Conservation (phyloP, 2,329 filamentous ascomycete species). For the Cladosporium sp. region DNA sequence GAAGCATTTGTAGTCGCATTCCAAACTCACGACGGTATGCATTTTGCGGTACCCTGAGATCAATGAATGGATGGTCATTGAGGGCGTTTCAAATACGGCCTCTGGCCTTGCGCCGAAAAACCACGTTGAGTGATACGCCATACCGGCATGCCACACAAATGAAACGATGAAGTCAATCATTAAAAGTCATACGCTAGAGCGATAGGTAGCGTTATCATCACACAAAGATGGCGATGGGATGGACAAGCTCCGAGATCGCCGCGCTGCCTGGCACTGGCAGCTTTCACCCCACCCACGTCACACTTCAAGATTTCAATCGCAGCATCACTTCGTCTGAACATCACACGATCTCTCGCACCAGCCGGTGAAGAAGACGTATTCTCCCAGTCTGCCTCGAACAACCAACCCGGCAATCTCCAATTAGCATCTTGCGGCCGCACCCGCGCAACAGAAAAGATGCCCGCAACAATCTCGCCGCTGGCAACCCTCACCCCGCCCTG, state of each 20-base stretch:
- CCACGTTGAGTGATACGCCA: too few relatives aligned
- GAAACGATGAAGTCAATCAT: too few relatives aligned
- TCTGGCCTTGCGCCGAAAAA: too few relatives aligned
- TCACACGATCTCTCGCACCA: neutral
- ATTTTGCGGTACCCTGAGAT: too few relatives aligned
- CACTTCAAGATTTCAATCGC: constrained; percentile 1
- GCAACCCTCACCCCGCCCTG: constrained; percentile 49
- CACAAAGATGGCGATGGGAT: neutral
- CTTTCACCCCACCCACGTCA: constrained; percentile 2
- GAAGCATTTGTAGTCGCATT: too few relatives aligned
- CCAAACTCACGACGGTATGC: too few relatives aligned
- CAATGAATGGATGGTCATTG: too few relatives aligned
- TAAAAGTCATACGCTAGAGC: too few relatives aligned
- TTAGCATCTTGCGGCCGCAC: neutral
- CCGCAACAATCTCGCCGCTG: constrained; percentile 36
- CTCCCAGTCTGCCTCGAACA: neutral
- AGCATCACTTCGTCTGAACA: neutral
- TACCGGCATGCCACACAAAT: too few relatives aligned
- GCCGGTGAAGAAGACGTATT: neutral
- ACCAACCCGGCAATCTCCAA: neutral
- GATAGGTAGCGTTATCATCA: too few relatives aligned
- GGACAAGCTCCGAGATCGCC: neutral
- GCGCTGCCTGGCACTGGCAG: neutral
- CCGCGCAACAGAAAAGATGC: constrained; percentile 12
- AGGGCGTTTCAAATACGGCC: too few relatives aligned